A percentile compares a stretch with the other conserved stretches of the same genome.
Evolutionary conservation across 1,284 basidiomycete genomes (phyloP).

Genomic region (Trichosporon inkin): DNA sequence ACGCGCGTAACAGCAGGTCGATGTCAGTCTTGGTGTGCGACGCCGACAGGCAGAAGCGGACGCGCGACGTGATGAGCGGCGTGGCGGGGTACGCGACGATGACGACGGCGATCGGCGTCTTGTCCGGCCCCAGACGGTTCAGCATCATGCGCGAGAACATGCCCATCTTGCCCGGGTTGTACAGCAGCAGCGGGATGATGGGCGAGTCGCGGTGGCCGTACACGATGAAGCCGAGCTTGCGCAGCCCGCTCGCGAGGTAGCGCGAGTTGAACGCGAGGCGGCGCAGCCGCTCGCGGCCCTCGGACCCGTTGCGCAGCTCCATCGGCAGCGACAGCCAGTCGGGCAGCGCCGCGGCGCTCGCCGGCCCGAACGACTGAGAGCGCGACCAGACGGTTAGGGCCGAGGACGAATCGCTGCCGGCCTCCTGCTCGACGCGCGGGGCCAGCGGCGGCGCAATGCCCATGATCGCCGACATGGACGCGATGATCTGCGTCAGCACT

Average conservation of each 20-base stretch:
- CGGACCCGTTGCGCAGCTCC: constrained; percentile 68
- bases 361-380: constrained; percentile 57
- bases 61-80: constrained; percentile 80
- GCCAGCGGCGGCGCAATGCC: constrained; percentile 62
- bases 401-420: constrained; percentile 35
- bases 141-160: constrained; percentile 86
- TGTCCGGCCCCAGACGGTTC: constrained; percentile 59
- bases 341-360: constrained; percentile 60
- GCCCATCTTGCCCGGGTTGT: constrained; percentile 89
- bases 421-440: constrained; percentile 31
- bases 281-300: constrained; percentile 75
- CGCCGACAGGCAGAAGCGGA: constrained; percentile 91
- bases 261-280: constrained; percentile 92
- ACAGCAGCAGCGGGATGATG: constrained; percentile 88
- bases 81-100: constrained; percentile 87
- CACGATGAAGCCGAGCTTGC: constrained; percentile 94
- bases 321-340: constrained; percentile 68
- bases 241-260: constrained; percentile 80
- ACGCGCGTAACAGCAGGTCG: constrained; percentile 77
- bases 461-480: constrained; percentile 96
- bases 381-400: constrained; percentile 50
- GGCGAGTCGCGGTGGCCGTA: constrained; percentile 90
- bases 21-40: constrained; percentile 97
- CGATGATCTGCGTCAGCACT: constrained; percentile 83
- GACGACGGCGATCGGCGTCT: constrained; percentile 68